Conservation (phyloP, 345 rosid genomes). For the Crucihimalaya himalaica region DNA sequence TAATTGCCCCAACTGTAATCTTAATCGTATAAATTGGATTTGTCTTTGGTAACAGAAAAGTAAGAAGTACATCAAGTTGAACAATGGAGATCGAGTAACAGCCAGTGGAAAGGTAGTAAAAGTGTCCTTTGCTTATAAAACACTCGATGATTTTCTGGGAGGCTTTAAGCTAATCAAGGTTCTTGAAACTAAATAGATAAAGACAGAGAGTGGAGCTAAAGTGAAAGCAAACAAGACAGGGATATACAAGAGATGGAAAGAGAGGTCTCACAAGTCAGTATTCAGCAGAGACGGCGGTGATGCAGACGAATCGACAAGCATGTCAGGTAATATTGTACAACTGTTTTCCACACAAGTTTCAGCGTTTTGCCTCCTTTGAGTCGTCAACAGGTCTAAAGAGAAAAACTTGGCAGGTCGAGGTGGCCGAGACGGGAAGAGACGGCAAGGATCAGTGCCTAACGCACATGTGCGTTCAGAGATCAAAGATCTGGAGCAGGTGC, state of each 20-base stretch:
- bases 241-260: constrained; percentile 93
- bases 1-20: not conserved
- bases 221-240: constrained; percentile 71
- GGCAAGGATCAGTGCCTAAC: constrained; percentile 54
- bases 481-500: constrained; percentile 83
- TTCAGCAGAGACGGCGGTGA: constrained; percentile 48
- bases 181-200: constrained; percentile 52
- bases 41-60: constrained; percentile 65
- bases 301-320: constrained; percentile 44
- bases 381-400: constrained; percentile 9
- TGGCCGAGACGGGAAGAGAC: constrained; percentile 46
- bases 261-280: constrained; percentile 61
- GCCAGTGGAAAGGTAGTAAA: constrained; percentile 93
- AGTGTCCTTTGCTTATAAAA: constrained; percentile 5
- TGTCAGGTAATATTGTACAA: constrained; percentile 38
- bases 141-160: not conserved
- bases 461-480: constrained; percentile 84
- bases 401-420: constrained; percentile 27
- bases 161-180: not conserved
- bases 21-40: constrained; percentile 10
- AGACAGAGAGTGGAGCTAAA: constrained; percentile 90
- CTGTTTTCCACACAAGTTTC: not conserved
- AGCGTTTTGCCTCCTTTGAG: not conserved
- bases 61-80: constrained; percentile 91
- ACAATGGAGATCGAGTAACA: constrained; percentile 92